Percentiles rank a stretch among this genome's conserved stretches.
These are phyloP conservation scores for Capsicum baccatum DNA, from an alignment of 257 asterid genomes.

Conservation along the genomic window DNA sequence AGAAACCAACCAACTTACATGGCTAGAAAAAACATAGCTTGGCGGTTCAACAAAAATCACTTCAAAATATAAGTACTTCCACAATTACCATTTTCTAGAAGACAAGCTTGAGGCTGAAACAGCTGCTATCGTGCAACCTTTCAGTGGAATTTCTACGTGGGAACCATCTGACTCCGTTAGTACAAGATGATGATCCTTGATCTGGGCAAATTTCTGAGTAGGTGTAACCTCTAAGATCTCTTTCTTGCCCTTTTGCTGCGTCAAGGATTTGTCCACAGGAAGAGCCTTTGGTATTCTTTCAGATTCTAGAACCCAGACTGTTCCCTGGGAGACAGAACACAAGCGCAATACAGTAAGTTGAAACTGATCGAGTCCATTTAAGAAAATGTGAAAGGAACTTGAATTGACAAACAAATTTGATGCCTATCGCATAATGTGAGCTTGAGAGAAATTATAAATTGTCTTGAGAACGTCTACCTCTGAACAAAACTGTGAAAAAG, in stretches of 20 bases:
- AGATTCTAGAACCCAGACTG: conserved; percentile 75
- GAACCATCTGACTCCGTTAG: conserved; percentile 71
- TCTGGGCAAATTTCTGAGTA: conserved; percentile 63
- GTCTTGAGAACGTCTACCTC: background rate
- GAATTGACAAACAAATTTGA: background rate
- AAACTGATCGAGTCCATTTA: conserved; percentile 15
- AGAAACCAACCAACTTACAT: background rate
- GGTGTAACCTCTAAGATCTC: conserved; percentile 80
- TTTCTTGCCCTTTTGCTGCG: conserved; percentile 65
- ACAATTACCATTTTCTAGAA: conserved; percentile 76
- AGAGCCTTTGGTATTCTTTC: conserved; percentile 61
- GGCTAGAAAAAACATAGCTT: conserved; percentile 39
- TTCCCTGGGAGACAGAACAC: conserved; percentile 54
- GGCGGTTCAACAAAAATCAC: conserved; percentile 16
- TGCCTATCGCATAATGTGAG: background rate
- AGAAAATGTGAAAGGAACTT: background rate
- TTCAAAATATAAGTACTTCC: conserved; percentile 19
- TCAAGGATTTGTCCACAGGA: conserved; percentile 50
- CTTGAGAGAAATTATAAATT: background rate
- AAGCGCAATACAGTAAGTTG: background rate
- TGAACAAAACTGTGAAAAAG: background rate
- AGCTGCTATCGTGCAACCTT: conserved; percentile 72
- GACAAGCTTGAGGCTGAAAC: conserved; percentile 81
- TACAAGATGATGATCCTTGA: conserved; percentile 63
- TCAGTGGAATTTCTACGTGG: conserved; percentile 60